Evolutionary conservation across 2,329 filamentous ascomycete genomes (phyloP).

Genomic region (Pseudogymnoascus sp.): DNA sequence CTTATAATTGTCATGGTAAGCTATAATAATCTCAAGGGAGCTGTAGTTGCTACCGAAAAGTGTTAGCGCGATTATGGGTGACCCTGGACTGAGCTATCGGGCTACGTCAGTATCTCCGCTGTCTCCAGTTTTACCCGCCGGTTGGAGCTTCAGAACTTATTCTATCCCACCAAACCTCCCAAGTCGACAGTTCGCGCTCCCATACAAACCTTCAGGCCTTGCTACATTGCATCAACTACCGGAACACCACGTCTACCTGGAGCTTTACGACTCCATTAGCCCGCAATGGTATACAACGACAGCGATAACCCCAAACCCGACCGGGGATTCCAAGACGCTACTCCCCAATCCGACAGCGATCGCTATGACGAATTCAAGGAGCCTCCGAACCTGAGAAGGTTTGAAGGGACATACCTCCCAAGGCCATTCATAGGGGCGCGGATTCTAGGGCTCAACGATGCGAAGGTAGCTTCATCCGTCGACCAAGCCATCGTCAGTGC

Average conservation of each 20-base stretch:
- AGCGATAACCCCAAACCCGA: slow-evolving; percentile 8
- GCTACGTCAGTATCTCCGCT: background rate
- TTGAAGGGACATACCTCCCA: slow-evolving; percentile 22
- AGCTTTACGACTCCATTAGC: background rate
- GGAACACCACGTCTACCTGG: background rate
- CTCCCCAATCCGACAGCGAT: slow-evolving; percentile 3
- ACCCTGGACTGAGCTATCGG: background rate
- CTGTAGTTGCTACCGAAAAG: background rate
- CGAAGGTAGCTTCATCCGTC: slow-evolving; percentile 13
- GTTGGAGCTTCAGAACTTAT: slow-evolving; percentile 7
- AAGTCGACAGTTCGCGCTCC: background rate
- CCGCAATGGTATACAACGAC: slow-evolving; percentile 8
- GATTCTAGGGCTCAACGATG: slow-evolving; percentile 22
- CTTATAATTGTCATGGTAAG: background rate
- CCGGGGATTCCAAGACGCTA: slow-evolving; percentile 7
- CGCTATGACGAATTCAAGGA: background rate
- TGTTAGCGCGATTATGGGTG: background rate
- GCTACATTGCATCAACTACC: background rate
- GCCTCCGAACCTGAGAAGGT: background rate
- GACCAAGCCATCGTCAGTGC: slow-evolving; percentile 10
- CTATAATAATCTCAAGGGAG: background rate
- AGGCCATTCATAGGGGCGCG: slow-evolving; percentile 24
- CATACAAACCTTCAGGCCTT: background rate
- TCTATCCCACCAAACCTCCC: slow-evolving; percentile 2
- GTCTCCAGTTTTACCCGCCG: slow-evolving; percentile 3